phyloP scores from a whole-genome alignment of 257 asterid genomes.

The Handroanthus guayacan region DNA sequence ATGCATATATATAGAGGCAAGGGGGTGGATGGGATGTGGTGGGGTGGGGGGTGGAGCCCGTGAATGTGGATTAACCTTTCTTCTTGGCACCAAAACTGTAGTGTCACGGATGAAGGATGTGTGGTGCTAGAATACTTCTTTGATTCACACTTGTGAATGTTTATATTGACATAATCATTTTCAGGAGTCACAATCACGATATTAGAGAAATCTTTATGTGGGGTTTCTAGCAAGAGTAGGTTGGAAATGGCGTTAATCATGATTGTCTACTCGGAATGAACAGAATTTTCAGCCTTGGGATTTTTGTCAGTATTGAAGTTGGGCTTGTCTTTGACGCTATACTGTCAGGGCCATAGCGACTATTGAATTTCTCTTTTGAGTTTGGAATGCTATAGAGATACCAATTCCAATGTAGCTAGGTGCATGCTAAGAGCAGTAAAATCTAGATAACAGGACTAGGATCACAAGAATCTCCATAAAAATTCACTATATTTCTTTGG shows the following conservation, averaged over 20 bases:
- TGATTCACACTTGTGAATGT: background rate
- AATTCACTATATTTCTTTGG: no score
- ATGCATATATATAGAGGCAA: constrained; percentile 23
- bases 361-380: background rate
- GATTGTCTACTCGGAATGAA: background rate
- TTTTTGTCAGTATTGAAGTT: background rate
- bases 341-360: background rate
- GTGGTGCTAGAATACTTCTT: constrained; percentile 18
- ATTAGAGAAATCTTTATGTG: background rate
- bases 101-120: constrained; percentile 42
- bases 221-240: background rate
- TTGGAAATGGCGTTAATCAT: background rate
- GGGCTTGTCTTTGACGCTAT: background rate
- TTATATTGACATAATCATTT: background rate
- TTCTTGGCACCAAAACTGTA: constrained; percentile 26
- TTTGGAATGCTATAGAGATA: background rate
- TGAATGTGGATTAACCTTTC: constrained; percentile 20
- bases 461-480: background rate
- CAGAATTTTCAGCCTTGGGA: background rate
- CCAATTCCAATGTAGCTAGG: background rate
- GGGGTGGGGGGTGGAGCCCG: constrained; percentile 13
- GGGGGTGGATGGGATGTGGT: background rate
- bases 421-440: background rate
- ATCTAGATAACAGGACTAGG: background rate
- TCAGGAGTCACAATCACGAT: background rate